These are phyloP conservation scores for Caloboletus inedulis DNA, from an alignment of 1,284 basidiomycete genomes.

Conservation along the genomic window DNA sequence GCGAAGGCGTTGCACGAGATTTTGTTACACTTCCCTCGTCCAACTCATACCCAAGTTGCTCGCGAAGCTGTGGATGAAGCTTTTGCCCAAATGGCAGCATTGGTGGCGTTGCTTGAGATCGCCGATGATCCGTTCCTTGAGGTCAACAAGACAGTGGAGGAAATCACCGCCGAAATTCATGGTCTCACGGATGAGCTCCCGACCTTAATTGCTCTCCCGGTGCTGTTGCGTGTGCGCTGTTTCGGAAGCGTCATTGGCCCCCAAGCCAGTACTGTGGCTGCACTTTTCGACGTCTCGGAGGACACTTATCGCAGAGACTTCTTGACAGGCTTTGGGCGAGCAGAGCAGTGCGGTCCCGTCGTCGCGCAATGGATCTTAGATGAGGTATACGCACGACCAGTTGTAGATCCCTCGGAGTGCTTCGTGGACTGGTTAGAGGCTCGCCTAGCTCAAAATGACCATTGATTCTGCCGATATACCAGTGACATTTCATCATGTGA, in stretches of 20 bases:
- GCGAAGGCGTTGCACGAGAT: slow-evolving; percentile 58
- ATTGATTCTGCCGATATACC: slow-evolving; percentile 23
- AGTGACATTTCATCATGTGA: background rate
- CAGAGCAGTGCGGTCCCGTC: slow-evolving; percentile 63
- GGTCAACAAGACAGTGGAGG: slow-evolving; percentile 24
- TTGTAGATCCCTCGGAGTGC: slow-evolving; percentile 31
- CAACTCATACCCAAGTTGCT: slow-evolving; percentile 52
- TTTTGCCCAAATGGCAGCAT: slow-evolving; percentile 56
- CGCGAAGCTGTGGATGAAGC: slow-evolving; percentile 76
- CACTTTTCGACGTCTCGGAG: slow-evolving; percentile 56
- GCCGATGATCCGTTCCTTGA: slow-evolving; percentile 32
- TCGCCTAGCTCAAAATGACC: slow-evolving; percentile 36
- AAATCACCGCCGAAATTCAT: slow-evolving; percentile 43
- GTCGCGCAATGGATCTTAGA: slow-evolving; percentile 58
- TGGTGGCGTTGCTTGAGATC: slow-evolving; percentile 56
- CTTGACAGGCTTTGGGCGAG: slow-evolving; percentile 68
- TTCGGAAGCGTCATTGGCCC: slow-evolving; percentile 27
- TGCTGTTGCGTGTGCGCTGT: slow-evolving; percentile 49
- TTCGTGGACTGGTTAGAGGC: slow-evolving; percentile 49
- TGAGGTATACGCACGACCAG: slow-evolving; percentile 36
- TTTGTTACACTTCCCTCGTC: slow-evolving; percentile 58
- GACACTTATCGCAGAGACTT: slow-evolving; percentile 63
- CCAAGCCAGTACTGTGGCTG: slow-evolving; percentile 41
- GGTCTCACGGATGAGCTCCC: slow-evolving; percentile 60
- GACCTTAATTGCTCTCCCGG: slow-evolving; percentile 63